A percentile compares a stretch with the other conserved stretches of the same genome.
These are phyloP conservation scores for Kwoniella shandongensis DNA, from an alignment of 768 basidiomycete species.

Conservation along the genomic window DNA sequence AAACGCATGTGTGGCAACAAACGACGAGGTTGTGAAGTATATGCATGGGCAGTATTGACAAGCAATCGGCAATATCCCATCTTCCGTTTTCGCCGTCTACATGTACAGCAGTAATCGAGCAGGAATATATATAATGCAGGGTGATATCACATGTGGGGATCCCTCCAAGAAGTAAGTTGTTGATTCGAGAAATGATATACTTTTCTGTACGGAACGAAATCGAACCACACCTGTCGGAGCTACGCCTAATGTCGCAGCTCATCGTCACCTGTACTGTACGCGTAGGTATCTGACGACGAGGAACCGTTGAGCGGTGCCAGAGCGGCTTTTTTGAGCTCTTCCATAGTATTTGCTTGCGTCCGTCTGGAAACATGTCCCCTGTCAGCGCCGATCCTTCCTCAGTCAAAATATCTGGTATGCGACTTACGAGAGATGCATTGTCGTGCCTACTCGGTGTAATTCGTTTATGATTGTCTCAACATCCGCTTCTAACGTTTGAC, in stretches of 20 bases:
- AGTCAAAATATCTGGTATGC: background rate
- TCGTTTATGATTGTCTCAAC: conserved; percentile 18
- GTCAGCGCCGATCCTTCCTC: background rate
- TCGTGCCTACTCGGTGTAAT: conserved; percentile 19
- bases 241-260: background rate
- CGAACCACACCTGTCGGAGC: too few relatives aligned
- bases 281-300: background rate
- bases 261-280: background rate
- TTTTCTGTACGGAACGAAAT: too few relatives aligned
- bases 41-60: too few relatives aligned
- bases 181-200: too few relatives aligned
- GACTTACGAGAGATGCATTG: conserved; percentile 30
- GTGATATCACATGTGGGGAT: too few relatives aligned
- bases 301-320: background rate
- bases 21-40: too few relatives aligned
- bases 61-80: too few relatives aligned
- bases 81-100: too few relatives aligned
- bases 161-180: too few relatives aligned
- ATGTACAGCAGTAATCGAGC: too few relatives aligned
- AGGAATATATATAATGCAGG: too few relatives aligned
- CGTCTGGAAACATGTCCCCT: conserved; percentile 4
- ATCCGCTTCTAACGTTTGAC: conserved; percentile 17
- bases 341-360: conserved; percentile 21
- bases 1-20: too few relatives aligned
- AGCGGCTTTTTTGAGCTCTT: conserved; percentile 21